Conservation (phyloP, 2,329 filamentous ascomycete genomes). For the Trichoderma sp. region DNA sequence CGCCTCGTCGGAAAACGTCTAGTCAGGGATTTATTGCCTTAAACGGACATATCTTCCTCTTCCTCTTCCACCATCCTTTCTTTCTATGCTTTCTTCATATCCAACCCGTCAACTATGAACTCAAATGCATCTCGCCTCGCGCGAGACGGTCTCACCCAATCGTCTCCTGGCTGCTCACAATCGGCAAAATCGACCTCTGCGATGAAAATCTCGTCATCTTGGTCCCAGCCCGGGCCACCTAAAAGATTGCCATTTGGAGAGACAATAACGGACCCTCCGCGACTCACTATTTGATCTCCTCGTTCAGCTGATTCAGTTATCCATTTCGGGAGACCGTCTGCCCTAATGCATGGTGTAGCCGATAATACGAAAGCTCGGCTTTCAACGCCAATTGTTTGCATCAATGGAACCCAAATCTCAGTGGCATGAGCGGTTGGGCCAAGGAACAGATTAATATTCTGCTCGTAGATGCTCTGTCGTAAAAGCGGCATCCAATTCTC, state of each 20-base stretch:
- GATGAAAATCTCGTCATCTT: neutral
- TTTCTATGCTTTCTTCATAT: neutral
- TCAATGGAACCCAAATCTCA: conserved; percentile 3
- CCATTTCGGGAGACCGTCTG: neutral
- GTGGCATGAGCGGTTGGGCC: neutral
- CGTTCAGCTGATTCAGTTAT: neutral
- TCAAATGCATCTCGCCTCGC: neutral
- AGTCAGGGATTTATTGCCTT: neutral
- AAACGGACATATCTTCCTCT: neutral
- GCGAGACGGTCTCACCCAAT: neutral
- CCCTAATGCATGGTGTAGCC: neutral
- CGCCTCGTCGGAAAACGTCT: neutral
- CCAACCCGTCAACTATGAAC: neutral
- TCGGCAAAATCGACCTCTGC: neutral
- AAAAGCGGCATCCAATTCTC: conserved; percentile 2
- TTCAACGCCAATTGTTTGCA: conserved; percentile 3
- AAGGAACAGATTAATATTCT: neutral
- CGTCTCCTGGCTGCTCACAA: neutral
- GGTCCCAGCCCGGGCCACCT: neutral
- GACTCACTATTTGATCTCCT: neutral
- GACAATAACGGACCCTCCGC: neutral
- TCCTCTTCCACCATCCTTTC: too few species aligned
- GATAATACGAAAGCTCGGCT: neutral
- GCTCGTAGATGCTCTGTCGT: neutral
- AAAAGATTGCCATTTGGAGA: neutral